phyloP scores from a whole-genome alignment of 2,329 filamentous ascomycete genomes.

The Thelonectria discophora region DNA sequence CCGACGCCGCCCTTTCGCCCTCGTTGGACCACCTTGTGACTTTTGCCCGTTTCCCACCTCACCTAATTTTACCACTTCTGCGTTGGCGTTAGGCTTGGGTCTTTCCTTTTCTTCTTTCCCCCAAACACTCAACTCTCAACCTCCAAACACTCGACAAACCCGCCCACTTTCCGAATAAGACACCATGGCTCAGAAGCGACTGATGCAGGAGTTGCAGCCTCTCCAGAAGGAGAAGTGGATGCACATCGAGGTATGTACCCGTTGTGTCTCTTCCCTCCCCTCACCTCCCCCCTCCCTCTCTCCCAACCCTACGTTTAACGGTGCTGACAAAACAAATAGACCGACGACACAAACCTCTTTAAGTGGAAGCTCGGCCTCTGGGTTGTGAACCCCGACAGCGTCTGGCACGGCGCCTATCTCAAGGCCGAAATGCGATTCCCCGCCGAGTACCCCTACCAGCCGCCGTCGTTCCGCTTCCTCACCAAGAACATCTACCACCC shows the following conservation, averaged over 20 bases:
- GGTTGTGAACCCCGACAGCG: constrained; percentile 90
- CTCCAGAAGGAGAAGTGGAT: constrained; percentile 94
- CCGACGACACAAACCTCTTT: constrained; percentile 84
- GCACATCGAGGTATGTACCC: constrained; percentile 75
- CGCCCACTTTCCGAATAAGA: not conserved
- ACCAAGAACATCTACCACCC: constrained; percentile 83
- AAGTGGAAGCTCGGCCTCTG: constrained; percentile 89
- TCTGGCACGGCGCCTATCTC: constrained; percentile 93
- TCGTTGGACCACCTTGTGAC: too few relatives aligned
- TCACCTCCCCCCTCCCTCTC: too few relatives aligned
- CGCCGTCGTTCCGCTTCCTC: constrained; percentile 87
- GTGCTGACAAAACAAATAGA: constrained; percentile 52
- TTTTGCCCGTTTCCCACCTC: constrained; percentile 8
- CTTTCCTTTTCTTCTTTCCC: constrained; percentile 4
- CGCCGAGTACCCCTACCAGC: constrained; percentile 86
- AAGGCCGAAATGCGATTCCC: constrained; percentile 89
- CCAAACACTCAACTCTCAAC: not conserved
- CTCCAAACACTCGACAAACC: not conserved
- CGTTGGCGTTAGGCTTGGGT: constrained; percentile 6
- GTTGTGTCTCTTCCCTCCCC: not conserved
- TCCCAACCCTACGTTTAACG: constrained; percentile 6
- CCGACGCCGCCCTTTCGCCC: not conserved
- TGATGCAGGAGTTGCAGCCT: constrained; percentile 87
- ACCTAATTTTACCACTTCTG: constrained; percentile 19
- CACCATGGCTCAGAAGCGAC: constrained; percentile 70